These are phyloP conservation scores for Bullera alba DNA, from an alignment of 768 basidiomycete genomes.

Conservation along the genomic window DNA sequence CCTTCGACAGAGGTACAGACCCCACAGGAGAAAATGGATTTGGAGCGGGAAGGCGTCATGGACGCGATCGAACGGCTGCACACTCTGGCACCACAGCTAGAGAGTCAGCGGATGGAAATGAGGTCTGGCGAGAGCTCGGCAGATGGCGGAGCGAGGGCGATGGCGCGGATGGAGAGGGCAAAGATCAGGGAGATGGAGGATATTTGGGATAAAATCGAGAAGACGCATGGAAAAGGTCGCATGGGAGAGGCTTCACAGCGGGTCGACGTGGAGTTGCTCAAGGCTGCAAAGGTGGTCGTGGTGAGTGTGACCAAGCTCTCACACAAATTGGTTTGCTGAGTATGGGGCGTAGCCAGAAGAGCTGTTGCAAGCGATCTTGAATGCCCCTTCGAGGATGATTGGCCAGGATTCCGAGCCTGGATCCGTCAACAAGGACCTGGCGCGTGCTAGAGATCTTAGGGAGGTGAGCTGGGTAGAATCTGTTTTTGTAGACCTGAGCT, in stretches of 20 bases:
- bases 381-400: conserved; percentile 9
- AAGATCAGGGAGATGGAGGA: conserved; percentile 53
- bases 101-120: conserved; percentile 88
- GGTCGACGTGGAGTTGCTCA: conserved; percentile 15
- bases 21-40: conserved; percentile 61
- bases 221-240: conserved; percentile 36
- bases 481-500: background rate
- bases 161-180: conserved; percentile 51
- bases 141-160: background rate
- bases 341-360: background rate
- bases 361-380: background rate
- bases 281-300: background rate
- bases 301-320: conserved; percentile 7
- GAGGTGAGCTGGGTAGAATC: conserved; percentile 26
- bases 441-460: conserved; percentile 24
- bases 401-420: conserved; percentile 18
- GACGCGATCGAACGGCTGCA: conserved; percentile 86
- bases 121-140: conserved; percentile 41
- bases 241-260: conserved; percentile 16
- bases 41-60: conserved; percentile 78
- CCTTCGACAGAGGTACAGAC: background rate
- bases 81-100: conserved; percentile 74
- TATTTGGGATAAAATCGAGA: conserved; percentile 46
- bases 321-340: background rate
- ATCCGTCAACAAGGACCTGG: conserved; percentile 18